phyloP scores from a whole-genome alignment of 805 yeast species.

The Lipomyces mesembrius region DNA sequence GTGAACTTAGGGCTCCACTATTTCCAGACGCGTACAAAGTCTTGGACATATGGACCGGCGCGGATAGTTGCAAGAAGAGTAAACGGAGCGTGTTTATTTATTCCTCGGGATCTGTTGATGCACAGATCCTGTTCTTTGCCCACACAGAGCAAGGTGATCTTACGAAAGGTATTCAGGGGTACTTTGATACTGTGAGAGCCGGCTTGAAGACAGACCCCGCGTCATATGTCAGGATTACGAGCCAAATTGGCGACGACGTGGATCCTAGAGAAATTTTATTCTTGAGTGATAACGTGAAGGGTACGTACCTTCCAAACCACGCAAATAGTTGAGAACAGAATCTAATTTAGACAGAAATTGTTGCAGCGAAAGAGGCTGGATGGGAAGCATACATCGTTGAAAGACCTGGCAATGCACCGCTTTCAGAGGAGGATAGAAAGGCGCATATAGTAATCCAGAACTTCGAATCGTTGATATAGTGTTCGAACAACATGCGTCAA shows the following conservation, averaged over 20 bases:
- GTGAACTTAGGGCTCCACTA: conserved; percentile 76
- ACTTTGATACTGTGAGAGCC: conserved; percentile 83
- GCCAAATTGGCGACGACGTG: conserved; percentile 45
- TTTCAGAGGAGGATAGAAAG: conserved; percentile 32
- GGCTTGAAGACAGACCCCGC: conserved; percentile 66
- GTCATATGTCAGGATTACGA: conserved; percentile 64
- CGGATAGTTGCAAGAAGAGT: conserved; percentile 35
- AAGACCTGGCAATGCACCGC: conserved; percentile 71
- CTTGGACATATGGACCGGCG: conserved; percentile 51
- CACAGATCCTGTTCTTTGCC: conserved; percentile 77
- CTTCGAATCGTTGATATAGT: conserved; percentile 17
- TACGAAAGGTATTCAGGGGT: conserved; percentile 60
- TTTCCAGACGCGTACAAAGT: conserved; percentile 70
- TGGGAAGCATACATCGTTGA: conserved; percentile 61
- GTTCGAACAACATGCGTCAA: not conserved
- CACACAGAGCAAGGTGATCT: conserved; percentile 64
- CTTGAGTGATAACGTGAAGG: conserved; percentile 73
- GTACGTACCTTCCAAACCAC: conserved; percentile 8
- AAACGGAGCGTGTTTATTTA: conserved; percentile 62
- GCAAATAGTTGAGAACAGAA: no score
- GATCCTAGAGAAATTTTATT: conserved; percentile 55
- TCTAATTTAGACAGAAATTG: conserved; percentile 55
- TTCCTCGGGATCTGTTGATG: conserved; percentile 87
- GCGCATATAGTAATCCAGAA: conserved; percentile 26
- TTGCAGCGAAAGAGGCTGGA: conserved; percentile 73